phyloP scores from a whole-genome alignment of 345 rosid species.

The Physaria fendleri region DNA sequence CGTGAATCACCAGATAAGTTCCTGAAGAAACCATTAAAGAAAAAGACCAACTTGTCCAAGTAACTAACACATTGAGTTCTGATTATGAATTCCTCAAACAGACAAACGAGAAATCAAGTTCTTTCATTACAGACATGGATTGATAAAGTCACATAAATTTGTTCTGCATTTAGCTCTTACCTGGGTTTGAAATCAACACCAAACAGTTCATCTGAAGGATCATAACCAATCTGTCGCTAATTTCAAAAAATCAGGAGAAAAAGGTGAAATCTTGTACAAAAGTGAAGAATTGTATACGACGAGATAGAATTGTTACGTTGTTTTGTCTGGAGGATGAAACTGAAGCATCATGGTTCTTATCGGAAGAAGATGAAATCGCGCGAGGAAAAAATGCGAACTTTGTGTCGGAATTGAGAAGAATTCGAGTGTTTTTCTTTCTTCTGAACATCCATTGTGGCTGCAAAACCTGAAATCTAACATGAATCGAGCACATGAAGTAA shows the following conservation, averaged over 20 bases:
- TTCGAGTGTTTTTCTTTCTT: conserved; percentile 13
- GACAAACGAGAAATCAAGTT: no score
- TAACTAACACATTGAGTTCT: background rate
- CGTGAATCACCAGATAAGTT: conserved; percentile 33
- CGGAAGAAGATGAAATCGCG: conserved; percentile 29
- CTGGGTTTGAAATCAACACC: conserved; percentile 56
- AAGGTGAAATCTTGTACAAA: background rate
- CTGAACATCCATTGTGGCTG: conserved; percentile 37
- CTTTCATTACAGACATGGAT: background rate
- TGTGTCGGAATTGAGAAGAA: conserved; percentile 19
- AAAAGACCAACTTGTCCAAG: background rate
- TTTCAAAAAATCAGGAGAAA: conserved; percentile 11
- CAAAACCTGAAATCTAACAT: conserved; percentile 25
- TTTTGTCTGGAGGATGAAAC: conserved; percentile 35
- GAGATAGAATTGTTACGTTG: conserved; percentile 34
- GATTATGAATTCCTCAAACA: no score
- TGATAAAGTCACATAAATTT: no score
- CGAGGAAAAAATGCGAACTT: conserved; percentile 31
- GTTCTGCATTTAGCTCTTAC: no score
- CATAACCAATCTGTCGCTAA: conserved; percentile 55
- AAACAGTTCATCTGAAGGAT: conserved; percentile 73
- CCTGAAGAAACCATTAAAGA: conserved; percentile 39
- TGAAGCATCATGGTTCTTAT: conserved; percentile 34
- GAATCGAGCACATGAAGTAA: conserved; percentile 33
- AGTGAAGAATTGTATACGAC: background rate